A percentile compares a stretch with the other conserved stretches of the same genome.
Evolutionary conservation across 2,329 filamentous ascomycete species (phyloP).

Genomic region (Cercospora sojina): DNA sequence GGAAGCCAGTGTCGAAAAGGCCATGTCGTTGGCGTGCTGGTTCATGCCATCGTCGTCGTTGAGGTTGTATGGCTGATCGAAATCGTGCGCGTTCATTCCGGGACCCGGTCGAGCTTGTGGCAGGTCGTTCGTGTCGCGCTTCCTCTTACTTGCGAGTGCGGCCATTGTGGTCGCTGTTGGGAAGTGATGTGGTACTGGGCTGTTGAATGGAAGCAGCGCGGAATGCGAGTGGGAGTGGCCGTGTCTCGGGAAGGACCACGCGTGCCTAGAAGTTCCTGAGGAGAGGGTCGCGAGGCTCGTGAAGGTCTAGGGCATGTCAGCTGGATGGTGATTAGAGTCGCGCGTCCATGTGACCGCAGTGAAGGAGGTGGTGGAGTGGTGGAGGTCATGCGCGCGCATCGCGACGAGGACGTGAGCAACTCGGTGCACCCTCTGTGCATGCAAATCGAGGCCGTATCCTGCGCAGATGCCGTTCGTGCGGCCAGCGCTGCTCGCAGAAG

Average conservation of each 20-base stretch:
- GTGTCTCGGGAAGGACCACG: constrained; percentile 9
- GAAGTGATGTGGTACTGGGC: neutral
- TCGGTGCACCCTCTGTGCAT: constrained; percentile 1
- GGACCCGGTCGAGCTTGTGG: constrained; percentile 40
- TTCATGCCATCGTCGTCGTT: constrained; percentile 37
- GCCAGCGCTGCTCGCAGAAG: neutral
- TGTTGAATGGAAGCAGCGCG: neutral
- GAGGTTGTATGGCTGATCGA: constrained; percentile 39
- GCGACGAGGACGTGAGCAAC: constrained; percentile 2
- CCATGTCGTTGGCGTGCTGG: constrained; percentile 44
- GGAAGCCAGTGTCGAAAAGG: constrained; percentile 40
- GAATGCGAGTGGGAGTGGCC: neutral
- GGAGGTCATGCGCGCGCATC: constrained; percentile 7
- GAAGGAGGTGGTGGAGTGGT: neutral
- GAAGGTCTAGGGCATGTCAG: constrained; percentile 13
- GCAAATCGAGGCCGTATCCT: neutral
- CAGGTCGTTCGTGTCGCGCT: constrained; percentile 49
- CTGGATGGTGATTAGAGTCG: constrained; percentile 13
- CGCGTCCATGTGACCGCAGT: constrained; percentile 14
- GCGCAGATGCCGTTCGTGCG: constrained; percentile 3
- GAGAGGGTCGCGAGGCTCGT: neutral
- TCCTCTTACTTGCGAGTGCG: constrained; percentile 44
- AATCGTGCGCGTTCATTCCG: constrained; percentile 31
- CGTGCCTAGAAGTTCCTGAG: neutral
- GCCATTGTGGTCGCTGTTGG: constrained; percentile 26